Base-by-base conservation (phyloP, 306 rosid genomes). In the Herpetospermum pedunculosum region DNA sequence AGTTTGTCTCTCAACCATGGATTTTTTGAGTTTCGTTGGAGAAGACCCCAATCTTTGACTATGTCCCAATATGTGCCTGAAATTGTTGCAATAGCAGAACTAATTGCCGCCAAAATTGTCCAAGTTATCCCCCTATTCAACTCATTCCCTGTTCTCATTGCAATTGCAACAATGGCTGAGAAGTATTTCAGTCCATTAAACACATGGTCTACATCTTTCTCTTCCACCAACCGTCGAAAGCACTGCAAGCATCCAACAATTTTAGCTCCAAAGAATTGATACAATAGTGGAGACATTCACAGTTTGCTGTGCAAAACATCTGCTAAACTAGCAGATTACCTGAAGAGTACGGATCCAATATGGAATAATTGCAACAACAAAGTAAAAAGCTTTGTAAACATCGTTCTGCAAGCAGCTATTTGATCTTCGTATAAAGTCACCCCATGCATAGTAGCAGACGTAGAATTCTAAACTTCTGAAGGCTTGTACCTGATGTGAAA, bases 1-100 rank as follows among this genome's bases (percentile, higher is more conserved):
- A 92, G 90, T 75, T 89, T 92, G 63, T 92, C 90, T 82, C 96
- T 86, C 76, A 92, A 67, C 90, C 90, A 88, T 30, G 82, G 81
- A 79, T 88, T 84, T 77, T 60, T 84, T 11, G 92, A 85, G 58
- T 81, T 53, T 47, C 80, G 37, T 47, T 40, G 75, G 35, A 85
- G 57, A 40, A 88, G 86, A 28, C 90, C 92, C 92, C 90, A 88
- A 41, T 88, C 90, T 1, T 79, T 5, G 28, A 82, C 81, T 32
- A 88, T 69, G 55, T 88, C 92, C 90, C 92, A 88, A 37, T 77
- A 86, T 26, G 88, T 88, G 75, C 79, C 77, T 4, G 14, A 48
- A 58, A 83, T 50, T 15, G 86, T 82, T 38, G 88, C 92, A 38
- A 78, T 5, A 3, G 60, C 67, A 19, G 89, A 88, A 55, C 78